Conservation (phyloP, 331 rosid genomes). For the Ulmus americana region DNA sequence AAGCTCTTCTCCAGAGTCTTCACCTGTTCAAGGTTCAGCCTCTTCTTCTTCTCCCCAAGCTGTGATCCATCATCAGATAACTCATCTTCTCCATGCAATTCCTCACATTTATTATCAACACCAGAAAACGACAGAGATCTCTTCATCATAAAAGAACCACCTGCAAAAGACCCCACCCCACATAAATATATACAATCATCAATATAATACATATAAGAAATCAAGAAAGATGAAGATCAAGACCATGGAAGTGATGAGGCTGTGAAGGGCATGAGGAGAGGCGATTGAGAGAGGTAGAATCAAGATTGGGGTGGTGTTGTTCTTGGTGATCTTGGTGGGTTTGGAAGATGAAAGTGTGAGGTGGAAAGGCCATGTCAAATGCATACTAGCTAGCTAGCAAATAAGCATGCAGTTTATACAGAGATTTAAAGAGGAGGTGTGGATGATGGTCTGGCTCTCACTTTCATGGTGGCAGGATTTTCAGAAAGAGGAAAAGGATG, state of each 20-base stretch:
- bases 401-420: background rate
- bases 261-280: conserved; percentile 50
- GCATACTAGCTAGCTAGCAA: conserved; percentile 9
- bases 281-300: conserved; percentile 31
- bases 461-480: conserved; percentile 76
- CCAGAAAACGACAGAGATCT: conserved; percentile 87
- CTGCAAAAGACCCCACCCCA: conserved; percentile 20
- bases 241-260: conserved; percentile 58
- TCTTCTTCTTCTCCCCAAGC: conserved; percentile 81
- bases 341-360: conserved; percentile 71
- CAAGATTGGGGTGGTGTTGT: conserved; percentile 35
- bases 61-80: conserved; percentile 81
- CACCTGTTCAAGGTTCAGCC: conserved; percentile 73
- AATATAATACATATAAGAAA: background rate
- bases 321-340: conserved; percentile 36
- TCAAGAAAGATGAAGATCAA: background rate
- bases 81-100: conserved; percentile 57
- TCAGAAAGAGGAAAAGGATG: conserved; percentile 41
- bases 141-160: conserved; percentile 63
- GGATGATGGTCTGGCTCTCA: conserved; percentile 59
- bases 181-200: background rate
- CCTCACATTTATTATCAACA: conserved; percentile 37
- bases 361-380: conserved; percentile 54
- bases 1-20: conserved; percentile 84
- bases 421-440: conserved; percentile 25